Conservation (phyloP, 768 basidiomycete genomes). For the Rickenella mellea region DNA sequence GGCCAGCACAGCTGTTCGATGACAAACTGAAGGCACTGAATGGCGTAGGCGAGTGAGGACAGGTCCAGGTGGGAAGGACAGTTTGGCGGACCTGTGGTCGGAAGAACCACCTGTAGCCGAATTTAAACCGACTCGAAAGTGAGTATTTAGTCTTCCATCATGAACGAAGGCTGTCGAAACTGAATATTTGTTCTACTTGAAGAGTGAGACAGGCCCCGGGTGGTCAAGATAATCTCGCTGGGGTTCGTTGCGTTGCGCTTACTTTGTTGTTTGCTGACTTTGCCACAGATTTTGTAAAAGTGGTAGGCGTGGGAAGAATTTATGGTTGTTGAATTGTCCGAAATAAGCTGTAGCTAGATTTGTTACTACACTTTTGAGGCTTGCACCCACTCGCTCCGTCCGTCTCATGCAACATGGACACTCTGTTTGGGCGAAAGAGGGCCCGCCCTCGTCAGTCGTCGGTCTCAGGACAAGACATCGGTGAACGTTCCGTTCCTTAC, state of each 20-base stretch:
- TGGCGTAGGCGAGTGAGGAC: constrained; percentile 23
- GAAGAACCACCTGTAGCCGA: constrained; percentile 27
- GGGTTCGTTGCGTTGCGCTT: too few species aligned
- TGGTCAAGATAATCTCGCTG: constrained; percentile 55
- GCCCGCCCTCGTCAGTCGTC: constrained; percentile 54
- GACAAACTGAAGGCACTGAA: too few species aligned
- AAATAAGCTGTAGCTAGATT: too few species aligned
- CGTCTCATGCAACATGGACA: constrained; percentile 38
- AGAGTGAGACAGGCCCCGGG: constrained; percentile 66
- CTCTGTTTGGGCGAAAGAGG: constrained; percentile 58
- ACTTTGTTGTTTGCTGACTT: too few species aligned
- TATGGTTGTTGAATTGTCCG: too few species aligned
- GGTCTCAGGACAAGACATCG: constrained; percentile 48
- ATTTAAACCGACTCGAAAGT: constrained; percentile 69
- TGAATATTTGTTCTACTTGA: neutral
- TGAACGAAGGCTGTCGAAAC: neutral
- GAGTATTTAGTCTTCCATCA: constrained; percentile 10
- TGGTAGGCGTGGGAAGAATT: too few species aligned
- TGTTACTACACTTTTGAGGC: too few species aligned
- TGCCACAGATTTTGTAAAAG: too few species aligned
- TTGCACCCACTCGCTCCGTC: neutral
- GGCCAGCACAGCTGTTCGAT: constrained; percentile 3
- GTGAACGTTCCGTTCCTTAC: constrained; percentile 62
- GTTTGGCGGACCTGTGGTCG: constrained; percentile 25
- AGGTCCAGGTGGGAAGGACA: constrained; percentile 19